Conservation (phyloP, 495 filamentous ascomycete species). For the Xylaria longipes region DNA sequence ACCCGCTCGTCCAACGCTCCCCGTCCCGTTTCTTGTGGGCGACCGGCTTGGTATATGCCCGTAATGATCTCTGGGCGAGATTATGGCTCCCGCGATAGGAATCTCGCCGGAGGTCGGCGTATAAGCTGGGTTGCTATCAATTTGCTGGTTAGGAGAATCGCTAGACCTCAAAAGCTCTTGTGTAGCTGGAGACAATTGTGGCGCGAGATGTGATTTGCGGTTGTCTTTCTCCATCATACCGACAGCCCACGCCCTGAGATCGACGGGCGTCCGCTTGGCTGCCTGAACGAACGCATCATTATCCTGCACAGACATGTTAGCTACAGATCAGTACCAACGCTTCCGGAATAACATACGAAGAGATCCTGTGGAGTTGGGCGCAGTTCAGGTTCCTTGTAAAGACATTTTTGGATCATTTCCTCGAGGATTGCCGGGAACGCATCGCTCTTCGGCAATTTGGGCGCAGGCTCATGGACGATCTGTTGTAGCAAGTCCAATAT, state of each 20-base stretch:
- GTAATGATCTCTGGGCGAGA: slow-evolving; percentile 49
- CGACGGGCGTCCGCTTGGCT: slow-evolving; percentile 90
- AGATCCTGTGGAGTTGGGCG: slow-evolving; percentile 92
- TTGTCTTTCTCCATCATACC: slow-evolving; percentile 90
- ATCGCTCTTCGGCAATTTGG: slow-evolving; percentile 92
- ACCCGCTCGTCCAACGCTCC: slow-evolving; percentile 51
- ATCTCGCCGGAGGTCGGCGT: slow-evolving; percentile 73
- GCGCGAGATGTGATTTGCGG: slow-evolving; percentile 86
- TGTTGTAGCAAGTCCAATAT: slow-evolving; percentile 96
- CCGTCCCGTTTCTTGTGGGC: slow-evolving; percentile 48
- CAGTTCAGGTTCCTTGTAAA: slow-evolving; percentile 84
- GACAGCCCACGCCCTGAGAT: slow-evolving; percentile 88
- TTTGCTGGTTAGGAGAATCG: slow-evolving; percentile 55
- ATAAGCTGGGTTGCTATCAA: slow-evolving; percentile 43
- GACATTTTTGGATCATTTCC: slow-evolving; percentile 94
- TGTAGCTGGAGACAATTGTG: slow-evolving; percentile 65
- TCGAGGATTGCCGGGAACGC: slow-evolving; percentile 94
- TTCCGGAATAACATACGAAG: slow-evolving; percentile 55
- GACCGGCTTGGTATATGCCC: slow-evolving; percentile 49
- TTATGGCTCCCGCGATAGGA: slow-evolving; percentile 62
- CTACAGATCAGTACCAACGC: background rate
- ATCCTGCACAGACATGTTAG: slow-evolving; percentile 62
- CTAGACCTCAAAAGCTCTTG: slow-evolving; percentile 62
- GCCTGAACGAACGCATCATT: slow-evolving; percentile 92
- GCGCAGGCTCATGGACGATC: slow-evolving; percentile 95